Conservation (phyloP, 2,329 filamentous ascomycete genomes). For the Rhexocercosporidium sp. region DNA sequence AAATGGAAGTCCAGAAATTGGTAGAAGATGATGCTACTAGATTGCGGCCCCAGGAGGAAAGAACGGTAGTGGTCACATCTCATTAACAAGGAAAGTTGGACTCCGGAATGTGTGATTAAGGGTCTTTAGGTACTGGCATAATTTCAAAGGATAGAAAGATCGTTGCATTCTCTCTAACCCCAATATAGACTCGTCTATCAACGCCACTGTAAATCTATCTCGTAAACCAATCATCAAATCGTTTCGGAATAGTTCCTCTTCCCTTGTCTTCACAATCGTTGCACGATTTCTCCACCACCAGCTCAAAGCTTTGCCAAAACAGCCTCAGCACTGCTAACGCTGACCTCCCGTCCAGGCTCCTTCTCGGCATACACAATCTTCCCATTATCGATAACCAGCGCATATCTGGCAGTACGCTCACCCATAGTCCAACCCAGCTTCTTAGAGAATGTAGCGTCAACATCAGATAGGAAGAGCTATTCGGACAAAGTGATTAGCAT, state of each 20-base stretch:
- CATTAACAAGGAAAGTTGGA: too few relatives aligned
- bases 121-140: too few relatives aligned
- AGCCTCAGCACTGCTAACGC: conserved; percentile 41
- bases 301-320: conserved; percentile 39
- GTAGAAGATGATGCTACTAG: too few relatives aligned
- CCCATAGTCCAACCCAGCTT: conserved; percentile 66
- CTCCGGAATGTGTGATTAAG: too few relatives aligned
- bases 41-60: too few relatives aligned
- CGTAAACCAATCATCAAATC: background rate
- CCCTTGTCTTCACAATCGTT: background rate
- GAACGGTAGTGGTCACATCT: too few relatives aligned
- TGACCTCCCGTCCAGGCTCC: conserved; percentile 51
- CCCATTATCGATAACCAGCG: conserved; percentile 70
- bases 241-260: background rate
- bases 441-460: conserved; percentile 68
- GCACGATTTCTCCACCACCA: background rate
- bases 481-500: background rate
- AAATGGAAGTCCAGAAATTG: too few relatives aligned
- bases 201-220: background rate
- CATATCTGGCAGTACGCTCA: conserved; percentile 68
- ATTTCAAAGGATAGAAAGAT: background rate
- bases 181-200: background rate
- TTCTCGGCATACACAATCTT: conserved; percentile 71
- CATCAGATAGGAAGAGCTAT: conserved; percentile 70
- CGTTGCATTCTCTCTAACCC: background rate